Percentiles rank a stretch among this genome's conserved stretches.
These are phyloP conservation scores for Citrus medica DNA, from an alignment of 345 rosid species.

Conservation along the genomic window DNA sequence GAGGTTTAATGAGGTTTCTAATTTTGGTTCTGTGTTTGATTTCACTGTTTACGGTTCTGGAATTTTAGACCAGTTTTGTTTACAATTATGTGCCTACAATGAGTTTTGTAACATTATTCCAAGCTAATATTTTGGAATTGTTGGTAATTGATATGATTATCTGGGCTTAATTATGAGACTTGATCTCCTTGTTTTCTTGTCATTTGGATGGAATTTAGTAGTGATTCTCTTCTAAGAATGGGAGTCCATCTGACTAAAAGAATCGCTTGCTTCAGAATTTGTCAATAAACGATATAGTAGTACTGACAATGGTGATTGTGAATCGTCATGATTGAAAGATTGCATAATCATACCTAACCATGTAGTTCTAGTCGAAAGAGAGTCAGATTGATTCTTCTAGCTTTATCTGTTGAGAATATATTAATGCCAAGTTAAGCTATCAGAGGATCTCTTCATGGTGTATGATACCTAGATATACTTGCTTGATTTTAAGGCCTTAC, in stretches of 20 bases:
- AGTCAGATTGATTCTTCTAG: background rate
- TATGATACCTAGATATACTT: background rate
- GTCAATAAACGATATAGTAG: background rate
- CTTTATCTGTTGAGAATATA: background rate
- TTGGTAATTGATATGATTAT: background rate
- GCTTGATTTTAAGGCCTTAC: background rate
- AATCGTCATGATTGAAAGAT: background rate
- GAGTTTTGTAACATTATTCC: background rate
- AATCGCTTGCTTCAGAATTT: background rate
- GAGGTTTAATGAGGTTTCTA: conserved; percentile 57
- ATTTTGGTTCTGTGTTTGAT: background rate
- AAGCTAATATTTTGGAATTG: background rate
- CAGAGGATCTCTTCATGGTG: background rate
- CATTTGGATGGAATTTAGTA: background rate
- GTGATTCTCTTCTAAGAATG: background rate
- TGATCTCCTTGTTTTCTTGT: background rate
- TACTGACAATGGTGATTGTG: background rate
- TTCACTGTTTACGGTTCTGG: background rate
- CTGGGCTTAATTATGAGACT: background rate
- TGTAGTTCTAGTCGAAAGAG: background rate
- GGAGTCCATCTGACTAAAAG: background rate
- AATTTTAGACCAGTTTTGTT: background rate
- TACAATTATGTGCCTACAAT: background rate
- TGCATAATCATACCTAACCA: background rate
- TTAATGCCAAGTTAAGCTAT: background rate